These are phyloP conservation scores for Globisporangium apiculatum DNA, from an alignment of 352 stramenopile genomes.

Conservation along the genomic window DNA sequence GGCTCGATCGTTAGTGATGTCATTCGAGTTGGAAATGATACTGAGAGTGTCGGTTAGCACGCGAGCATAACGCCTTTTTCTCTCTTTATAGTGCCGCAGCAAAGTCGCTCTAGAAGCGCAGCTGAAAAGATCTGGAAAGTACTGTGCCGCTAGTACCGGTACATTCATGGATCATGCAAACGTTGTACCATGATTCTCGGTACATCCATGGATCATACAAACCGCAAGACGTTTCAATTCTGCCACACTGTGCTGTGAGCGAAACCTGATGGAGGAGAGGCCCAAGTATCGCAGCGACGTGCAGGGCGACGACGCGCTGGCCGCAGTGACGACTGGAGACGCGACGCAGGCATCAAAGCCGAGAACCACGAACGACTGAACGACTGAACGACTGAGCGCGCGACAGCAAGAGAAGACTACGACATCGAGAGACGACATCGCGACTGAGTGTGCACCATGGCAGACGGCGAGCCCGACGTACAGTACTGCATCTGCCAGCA, in stretches of 20 bases:
- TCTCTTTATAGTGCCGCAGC: neutral
- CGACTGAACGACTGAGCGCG: neutral
- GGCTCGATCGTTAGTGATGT: too few species aligned
- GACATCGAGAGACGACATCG: neutral
- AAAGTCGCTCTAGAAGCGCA: neutral
- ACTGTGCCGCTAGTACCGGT: neutral
- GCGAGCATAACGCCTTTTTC: neutral
- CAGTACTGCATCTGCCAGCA: slow-evolving; percentile 85
- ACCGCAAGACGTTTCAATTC: neutral
- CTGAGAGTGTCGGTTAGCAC: neutral
- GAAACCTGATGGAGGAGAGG: neutral
- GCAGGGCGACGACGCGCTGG: neutral
- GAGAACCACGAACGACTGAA: neutral
- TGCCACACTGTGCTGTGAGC: neutral
- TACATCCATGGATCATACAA: slow-evolving; percentile 1
- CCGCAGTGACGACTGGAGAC: neutral
- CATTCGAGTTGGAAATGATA: neutral
- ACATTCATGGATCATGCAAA: neutral
- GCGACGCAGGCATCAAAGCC: slow-evolving; percentile 2
- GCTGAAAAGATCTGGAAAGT: neutral
- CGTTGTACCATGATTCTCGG: neutral
- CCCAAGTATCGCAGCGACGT: neutral
- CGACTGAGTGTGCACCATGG: slow-evolving; percentile 17
- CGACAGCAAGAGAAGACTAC: slow-evolving; percentile 1
- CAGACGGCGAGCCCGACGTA: slow-evolving; percentile 26